Percentiles rank a stretch among this genome's conserved stretches.
Conservation (phyloP, 352 stramenopile genomes). For the Phytophthora cactorum region DNA sequence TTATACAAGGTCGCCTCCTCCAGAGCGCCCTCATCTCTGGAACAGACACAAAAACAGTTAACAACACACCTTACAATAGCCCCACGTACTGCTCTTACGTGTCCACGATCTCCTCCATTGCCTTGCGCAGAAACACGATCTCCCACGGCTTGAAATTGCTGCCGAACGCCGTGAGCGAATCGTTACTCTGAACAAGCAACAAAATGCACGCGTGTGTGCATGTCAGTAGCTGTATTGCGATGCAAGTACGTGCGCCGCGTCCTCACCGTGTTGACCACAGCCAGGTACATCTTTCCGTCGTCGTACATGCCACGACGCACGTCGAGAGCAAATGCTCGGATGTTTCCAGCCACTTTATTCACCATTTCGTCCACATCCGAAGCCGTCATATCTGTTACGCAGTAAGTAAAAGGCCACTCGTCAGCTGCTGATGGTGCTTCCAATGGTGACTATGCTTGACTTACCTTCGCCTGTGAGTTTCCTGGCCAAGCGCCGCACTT, state of each 20-base stretch:
- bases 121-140: slow-evolving; percentile 85
- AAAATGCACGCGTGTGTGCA: not conserved
- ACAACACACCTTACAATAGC: not conserved
- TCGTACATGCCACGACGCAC: slow-evolving; percentile 81
- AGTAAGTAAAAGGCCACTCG: not conserved
- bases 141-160: slow-evolving; percentile 85
- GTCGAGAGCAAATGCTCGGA: slow-evolving; percentile 76
- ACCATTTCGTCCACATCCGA: slow-evolving; percentile 73
- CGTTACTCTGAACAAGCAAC: slow-evolving; percentile 60
- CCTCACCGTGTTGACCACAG: slow-evolving; percentile 78
- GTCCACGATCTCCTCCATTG: slow-evolving; percentile 83
- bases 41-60: slow-evolving; percentile 7
- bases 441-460: slow-evolving; percentile 4
- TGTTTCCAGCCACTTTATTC: slow-evolving; percentile 57
- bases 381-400: slow-evolving; percentile 46
- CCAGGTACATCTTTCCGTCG: slow-evolving; percentile 84
- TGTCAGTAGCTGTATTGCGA: not conserved
- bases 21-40: slow-evolving; percentile 69
- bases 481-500: slow-evolving; percentile 55
- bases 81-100: slow-evolving; percentile 37
- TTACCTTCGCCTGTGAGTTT: slow-evolving; percentile 74
- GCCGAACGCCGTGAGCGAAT: slow-evolving; percentile 74
- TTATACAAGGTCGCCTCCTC: slow-evolving; percentile 77
- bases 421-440: slow-evolving; percentile 1
- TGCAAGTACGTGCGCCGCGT: not conserved